Evolutionary conservation across 192 early-diverging fungal species (phyloP).

Genomic region (Linnemannia zychae): DNA sequence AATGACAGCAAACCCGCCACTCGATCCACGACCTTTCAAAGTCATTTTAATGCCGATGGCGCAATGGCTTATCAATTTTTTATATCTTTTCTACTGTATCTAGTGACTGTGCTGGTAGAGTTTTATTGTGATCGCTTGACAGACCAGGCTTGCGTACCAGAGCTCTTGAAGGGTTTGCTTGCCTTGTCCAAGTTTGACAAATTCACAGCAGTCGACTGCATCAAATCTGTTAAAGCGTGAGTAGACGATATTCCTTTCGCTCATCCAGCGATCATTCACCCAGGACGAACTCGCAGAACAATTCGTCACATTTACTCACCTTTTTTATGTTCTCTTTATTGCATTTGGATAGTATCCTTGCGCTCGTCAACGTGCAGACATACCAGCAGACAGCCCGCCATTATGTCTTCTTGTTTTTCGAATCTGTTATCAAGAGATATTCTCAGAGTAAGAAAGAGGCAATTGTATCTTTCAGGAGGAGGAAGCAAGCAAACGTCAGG

Average conservation of each 20-base stretch:
- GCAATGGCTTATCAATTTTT: constrained; percentile 2
- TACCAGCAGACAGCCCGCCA: constrained; percentile 90
- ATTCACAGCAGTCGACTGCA: constrained; percentile 68
- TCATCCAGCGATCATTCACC: background rate
- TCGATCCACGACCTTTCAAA: background rate
- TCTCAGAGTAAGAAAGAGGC: constrained; percentile 32
- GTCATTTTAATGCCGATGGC: background rate
- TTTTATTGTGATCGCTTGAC: constrained; percentile 82
- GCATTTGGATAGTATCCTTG: constrained; percentile 72
- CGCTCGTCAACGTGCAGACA: constrained; percentile 90
- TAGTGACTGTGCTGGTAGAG: constrained; percentile 74
- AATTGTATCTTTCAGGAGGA: background rate
- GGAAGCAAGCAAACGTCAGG: constrained; percentile 15
- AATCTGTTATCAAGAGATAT: constrained; percentile 73
- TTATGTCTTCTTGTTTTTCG: constrained; percentile 80
- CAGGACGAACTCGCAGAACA: background rate
- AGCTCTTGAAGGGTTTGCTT: constrained; percentile 71
- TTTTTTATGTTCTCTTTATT: background rate
- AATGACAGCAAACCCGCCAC: background rate
- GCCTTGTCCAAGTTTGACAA: constrained; percentile 72
- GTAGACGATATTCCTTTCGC: background rate
- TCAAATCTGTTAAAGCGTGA: constrained; percentile 66
- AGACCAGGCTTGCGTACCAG: constrained; percentile 80
- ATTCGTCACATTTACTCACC: background rate
- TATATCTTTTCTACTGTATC: constrained; percentile 1